phyloP scores from a whole-genome alignment of 2,329 filamentous ascomycete species.

The Fusarium odoratissimum region DNA sequence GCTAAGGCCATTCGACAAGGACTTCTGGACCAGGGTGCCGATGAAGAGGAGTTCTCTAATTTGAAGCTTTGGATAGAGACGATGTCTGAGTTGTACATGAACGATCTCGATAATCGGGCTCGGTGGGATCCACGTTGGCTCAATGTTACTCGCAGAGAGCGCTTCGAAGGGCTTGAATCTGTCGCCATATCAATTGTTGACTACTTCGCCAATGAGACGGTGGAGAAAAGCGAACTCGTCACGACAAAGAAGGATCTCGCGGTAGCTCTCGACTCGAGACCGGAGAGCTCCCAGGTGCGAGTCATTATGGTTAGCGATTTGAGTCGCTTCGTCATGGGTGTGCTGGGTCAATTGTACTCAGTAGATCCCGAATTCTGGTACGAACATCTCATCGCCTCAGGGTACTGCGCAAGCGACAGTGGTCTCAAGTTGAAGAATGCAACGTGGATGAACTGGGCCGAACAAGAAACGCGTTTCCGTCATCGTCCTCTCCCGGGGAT shows the following conservation, averaged over 20 bases:
- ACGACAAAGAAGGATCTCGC: constrained; percentile 16
- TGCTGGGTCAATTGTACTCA: constrained; percentile 42
- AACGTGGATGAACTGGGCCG: constrained; percentile 47
- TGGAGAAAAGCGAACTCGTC: constrained; percentile 2
- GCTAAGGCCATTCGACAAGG: not conserved
- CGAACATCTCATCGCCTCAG: constrained; percentile 45
- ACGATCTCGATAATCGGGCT: constrained; percentile 35
- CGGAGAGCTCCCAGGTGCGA: constrained; percentile 25
- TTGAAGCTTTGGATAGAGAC: constrained; percentile 47
- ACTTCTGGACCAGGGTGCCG: not conserved
- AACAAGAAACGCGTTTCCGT: constrained; percentile 39
- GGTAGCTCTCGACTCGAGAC: not conserved
- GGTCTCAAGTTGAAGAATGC: constrained; percentile 46
- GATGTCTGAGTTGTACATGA: constrained; percentile 47
- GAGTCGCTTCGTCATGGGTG: constrained; percentile 48
- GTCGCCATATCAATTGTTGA: constrained; percentile 8
- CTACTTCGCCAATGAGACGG: not conserved
- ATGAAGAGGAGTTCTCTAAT: constrained; percentile 40
- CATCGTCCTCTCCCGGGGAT: constrained; percentile 13
- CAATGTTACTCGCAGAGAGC: constrained; percentile 14
- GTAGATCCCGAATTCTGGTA: constrained; percentile 48
- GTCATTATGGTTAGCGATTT: constrained; percentile 45
- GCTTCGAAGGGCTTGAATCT: constrained; percentile 18
- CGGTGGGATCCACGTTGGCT: constrained; percentile 21
- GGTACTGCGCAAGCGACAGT: constrained; percentile 45